Conservation (phyloP, 495 filamentous ascomycete genomes). For the Amphirosellinia nigrospora region DNA sequence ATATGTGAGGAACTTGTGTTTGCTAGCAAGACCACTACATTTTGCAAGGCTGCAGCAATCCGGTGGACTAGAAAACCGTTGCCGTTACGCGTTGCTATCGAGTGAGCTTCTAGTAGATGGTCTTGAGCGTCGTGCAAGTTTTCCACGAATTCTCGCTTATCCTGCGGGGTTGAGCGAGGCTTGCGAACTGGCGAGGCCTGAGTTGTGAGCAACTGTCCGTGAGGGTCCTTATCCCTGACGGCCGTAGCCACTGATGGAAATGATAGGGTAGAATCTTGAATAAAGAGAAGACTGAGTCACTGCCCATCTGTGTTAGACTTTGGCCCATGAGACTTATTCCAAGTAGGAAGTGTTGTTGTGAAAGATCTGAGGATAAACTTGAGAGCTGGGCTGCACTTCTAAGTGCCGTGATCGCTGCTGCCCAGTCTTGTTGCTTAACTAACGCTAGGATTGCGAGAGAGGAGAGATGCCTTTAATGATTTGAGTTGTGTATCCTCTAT, state of each 20-base stretch:
- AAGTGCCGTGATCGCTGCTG: slow-evolving; percentile 58
- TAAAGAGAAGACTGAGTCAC: slow-evolving; percentile 86
- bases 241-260: slow-evolving; percentile 66
- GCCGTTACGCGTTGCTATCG: slow-evolving; percentile 56
- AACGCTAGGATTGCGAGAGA: slow-evolving; percentile 68
- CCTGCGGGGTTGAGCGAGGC: slow-evolving; percentile 27
- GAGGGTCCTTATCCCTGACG: slow-evolving; percentile 31
- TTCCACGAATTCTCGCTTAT: slow-evolving; percentile 57
- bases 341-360: slow-evolving; percentile 59
- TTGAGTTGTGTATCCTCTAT: slow-evolving; percentile 61
- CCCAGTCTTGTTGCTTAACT: slow-evolving; percentile 61
- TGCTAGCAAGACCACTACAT: slow-evolving; percentile 69
- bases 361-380: slow-evolving; percentile 47
- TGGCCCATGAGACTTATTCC: slow-evolving; percentile 63
- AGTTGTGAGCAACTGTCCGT: slow-evolving; percentile 26
- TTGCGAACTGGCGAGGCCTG: slow-evolving; percentile 36
- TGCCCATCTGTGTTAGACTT: slow-evolving; percentile 70
- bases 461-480: slow-evolving; percentile 64
- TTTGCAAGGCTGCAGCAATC: slow-evolving; percentile 64
- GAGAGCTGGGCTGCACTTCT: slow-evolving; percentile 51
- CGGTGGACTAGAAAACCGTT: slow-evolving; percentile 57
- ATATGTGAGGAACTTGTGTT: slow-evolving; percentile 52
- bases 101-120: slow-evolving; percentile 60
- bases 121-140: slow-evolving; percentile 67
- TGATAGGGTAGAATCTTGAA: slow-evolving; percentile 90